Evolutionary conservation across 2,329 filamentous ascomycete species (phyloP), one percentile per base, ranked within the genome.

Genomic region (Aspergillus floridensis): DNA sequence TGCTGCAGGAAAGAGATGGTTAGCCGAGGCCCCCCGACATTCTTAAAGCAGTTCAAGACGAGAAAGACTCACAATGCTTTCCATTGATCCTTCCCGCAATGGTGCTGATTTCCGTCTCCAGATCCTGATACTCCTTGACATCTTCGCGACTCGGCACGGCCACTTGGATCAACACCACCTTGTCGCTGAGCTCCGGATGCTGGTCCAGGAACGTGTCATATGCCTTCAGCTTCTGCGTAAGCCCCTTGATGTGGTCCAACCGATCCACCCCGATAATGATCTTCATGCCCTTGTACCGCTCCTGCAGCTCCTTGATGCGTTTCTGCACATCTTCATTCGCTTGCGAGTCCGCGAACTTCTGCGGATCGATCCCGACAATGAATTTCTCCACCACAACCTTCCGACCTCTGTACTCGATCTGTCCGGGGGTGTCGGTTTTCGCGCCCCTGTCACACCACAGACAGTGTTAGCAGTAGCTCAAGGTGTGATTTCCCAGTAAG

Each of bases 221-320:
- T 0, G 93, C 93, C 70, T 96, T 92, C 5, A 98, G 81, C 74
- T 98, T 98, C 77, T 96, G 93, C 0, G 92, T 92, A 7, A 98
- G 90, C 59, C 93, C 93, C 78, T 98, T 97, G 85, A 96, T 96
- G 76, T 97, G 96, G 76, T 98, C 93, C 51, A 97, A 83, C 44
- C 93, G 88, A 74, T 98, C 93, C 49, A 97, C 92, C 61, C 93
- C 93, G 38, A 97, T 90, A 59, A 98, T 93, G 60, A 97, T 84
- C 78, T 95, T 96, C 65, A 95, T 88, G 44, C 90, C 92, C 63
- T 93, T 87, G 70, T 96, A 98, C 74, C 93, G 92, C 69, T 88
- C 87, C 68, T 88, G 85, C 2, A 97, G 82, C 0, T 88, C 84
- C 4, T 85, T 85, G 63, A 97, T 96, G 56, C 92, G 90, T 63